Evolutionary conservation across 2,329 filamentous ascomycete species (phyloP), one percentile per base, ranked within the genome.

Genomic region (Colletotrichum sp.): DNA sequence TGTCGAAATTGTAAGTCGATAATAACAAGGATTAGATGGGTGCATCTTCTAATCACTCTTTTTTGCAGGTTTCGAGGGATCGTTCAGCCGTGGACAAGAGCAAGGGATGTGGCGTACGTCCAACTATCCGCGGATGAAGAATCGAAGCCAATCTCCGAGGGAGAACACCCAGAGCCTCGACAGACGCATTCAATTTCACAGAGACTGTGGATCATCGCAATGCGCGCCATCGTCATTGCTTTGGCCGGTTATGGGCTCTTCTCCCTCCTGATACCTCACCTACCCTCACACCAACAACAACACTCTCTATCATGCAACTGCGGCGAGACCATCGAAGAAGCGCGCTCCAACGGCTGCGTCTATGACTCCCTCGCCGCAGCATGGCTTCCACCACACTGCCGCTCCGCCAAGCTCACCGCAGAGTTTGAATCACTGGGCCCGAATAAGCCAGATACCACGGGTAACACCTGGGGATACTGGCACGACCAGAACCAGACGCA

Each of bases 361-460:
- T 86, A 82, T 78, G 85, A 85, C 72, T 78, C 81, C 7, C 78
- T 86, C 16, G 79, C 83, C 1, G 79, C 82, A 6, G 80, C 83
- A 12, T 86, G 84, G 84, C 79, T 86, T 3, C 84, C 83, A 5
- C 72, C 77, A 1, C 77, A 82, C 29, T 86, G 84, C 69, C 80
- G 79, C 15, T 83, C 85, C 72, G 78, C 82, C 12, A 81, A 83
- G 32, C 79, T 85, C 5, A 83, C 81, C 1, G 78, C 78, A 3
- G 80, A 84, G 69, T 86, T 85, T 66, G 81, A 85, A 3, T 69
- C 44, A 0, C 65, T 81, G 4, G 83, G 83, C 0, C 80, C 81
- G 2, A 80, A 80, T 9, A 75, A 80, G 3, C 74, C 82, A 32
- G 83, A 82, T 9, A 15, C 34, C 3, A 22, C 64, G 5, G 71